A percentile compares a stretch with the other conserved stretches of the same genome.
phyloP scores from a whole-genome alignment of 2,329 filamentous ascomycete genomes.

The Scolecobasidium constrictum region DNA sequence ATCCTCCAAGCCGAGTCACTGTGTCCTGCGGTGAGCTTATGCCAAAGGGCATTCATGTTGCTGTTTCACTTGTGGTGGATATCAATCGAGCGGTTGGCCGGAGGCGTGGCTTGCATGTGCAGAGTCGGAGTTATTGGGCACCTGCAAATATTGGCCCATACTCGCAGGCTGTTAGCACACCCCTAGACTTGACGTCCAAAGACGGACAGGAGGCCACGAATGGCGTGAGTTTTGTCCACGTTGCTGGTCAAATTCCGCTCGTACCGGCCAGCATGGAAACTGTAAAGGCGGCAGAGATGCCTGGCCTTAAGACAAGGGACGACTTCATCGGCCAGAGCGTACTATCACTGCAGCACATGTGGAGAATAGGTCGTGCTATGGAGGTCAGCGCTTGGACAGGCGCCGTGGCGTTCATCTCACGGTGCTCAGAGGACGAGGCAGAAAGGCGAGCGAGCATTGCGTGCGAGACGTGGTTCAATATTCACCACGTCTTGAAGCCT shows the following conservation, averaged over 20 bases:
- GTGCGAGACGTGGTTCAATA: constrained; percentile 33
- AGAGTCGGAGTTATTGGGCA: constrained; percentile 92
- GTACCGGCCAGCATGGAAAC: constrained; percentile 68
- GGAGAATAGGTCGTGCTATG: constrained; percentile 66
- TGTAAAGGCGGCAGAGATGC: constrained; percentile 16
- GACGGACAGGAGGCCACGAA: constrained; percentile 12
- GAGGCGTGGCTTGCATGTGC: constrained; percentile 62
- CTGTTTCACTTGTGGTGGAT: constrained; percentile 45
- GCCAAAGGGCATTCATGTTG: constrained; percentile 47
- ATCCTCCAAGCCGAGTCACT: constrained; percentile 77
- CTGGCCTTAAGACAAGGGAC: not conserved
- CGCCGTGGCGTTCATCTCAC: constrained; percentile 59
- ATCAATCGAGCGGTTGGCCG: not conserved
- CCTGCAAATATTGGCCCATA: constrained; percentile 97
- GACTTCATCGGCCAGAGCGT: constrained; percentile 47
- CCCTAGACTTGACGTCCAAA: constrained; percentile 21
- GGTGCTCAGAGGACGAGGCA: constrained; percentile 11
- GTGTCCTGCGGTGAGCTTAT: constrained; percentile 64
- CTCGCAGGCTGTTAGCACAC: constrained; percentile 68
- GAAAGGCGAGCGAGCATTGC: constrained; percentile 24
- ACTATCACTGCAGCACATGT: constrained; percentile 79
- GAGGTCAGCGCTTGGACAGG: constrained; percentile 64
- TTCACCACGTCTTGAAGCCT: constrained; percentile 22
- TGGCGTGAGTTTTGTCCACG: constrained; percentile 39
- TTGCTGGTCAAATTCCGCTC: constrained; percentile 89